Conservation (phyloP, 345 rosid species). For the Carallia brachiata region DNA sequence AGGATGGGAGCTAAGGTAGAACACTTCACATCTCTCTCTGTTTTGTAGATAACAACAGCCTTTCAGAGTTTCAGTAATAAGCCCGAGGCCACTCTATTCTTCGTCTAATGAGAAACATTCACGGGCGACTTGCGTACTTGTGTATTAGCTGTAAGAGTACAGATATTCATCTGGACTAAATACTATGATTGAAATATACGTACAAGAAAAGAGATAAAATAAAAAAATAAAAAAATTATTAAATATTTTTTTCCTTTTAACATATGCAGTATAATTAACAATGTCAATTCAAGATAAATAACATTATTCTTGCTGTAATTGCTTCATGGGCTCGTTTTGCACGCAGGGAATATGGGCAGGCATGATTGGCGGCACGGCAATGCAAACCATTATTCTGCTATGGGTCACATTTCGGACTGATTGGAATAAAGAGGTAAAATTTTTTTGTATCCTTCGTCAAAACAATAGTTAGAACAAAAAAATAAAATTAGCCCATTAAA, state of each 20-base stretch:
- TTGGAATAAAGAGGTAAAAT: slow-evolving; percentile 59
- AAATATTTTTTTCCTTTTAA: no score
- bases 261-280: no score
- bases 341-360: slow-evolving; percentile 76
- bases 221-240: no score
- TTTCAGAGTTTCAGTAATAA: background rate
- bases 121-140: background rate
- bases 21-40: background rate
- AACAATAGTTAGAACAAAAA: no score
- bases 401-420: slow-evolving; percentile 40
- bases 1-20: slow-evolving; percentile 54
- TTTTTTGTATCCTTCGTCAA: background rate
- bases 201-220: no score
- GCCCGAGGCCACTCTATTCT: no score
- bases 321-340: background rate
- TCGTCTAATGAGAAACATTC: no score
- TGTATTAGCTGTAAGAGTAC: background rate
- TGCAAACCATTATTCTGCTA: slow-evolving; percentile 49
- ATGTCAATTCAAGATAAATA: no score
- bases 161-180: no score
- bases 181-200: no score
- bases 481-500: no score
- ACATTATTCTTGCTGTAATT: background rate
- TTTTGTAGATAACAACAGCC: background rate
- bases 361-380: slow-evolving; percentile 57